Evolutionary conservation across 169 alveolate genomes (phyloP).

Genomic region (Plasmodium adleri): DNA sequence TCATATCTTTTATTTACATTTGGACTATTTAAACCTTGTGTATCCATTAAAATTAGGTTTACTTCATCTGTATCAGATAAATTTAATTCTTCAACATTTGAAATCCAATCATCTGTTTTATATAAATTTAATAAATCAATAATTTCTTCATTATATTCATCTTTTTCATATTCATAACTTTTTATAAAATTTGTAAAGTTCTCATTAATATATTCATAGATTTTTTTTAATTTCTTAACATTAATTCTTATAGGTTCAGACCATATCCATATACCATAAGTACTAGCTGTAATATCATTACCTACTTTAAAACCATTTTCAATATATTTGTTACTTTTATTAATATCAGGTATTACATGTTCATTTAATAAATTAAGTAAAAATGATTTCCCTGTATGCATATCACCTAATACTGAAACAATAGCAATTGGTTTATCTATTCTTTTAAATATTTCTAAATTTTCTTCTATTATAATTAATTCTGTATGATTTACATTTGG

Average conservation of each 20-base stretch:
- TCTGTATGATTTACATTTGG: constrained; percentile 85
- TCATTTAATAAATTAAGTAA: constrained; percentile 83
- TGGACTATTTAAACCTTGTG: constrained; percentile 84
- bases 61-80: constrained; percentile 70
- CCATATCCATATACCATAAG: constrained; percentile 87
- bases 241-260: constrained; percentile 81
- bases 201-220: constrained; percentile 62
- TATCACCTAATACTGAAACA: constrained; percentile 86
- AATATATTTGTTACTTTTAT: constrained; percentile 51
- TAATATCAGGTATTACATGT: constrained; percentile 74
- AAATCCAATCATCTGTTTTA: constrained; percentile 68
- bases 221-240: constrained; percentile 49
- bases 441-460: constrained; percentile 75
- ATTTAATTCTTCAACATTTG: constrained; percentile 50
- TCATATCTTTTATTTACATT: constrained; percentile 82
- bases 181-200: constrained; percentile 58
- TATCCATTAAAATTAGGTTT: constrained; percentile 83
- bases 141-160: constrained; percentile 76
- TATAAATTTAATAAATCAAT: constrained; percentile 60
- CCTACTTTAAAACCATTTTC: constrained; percentile 81
- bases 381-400: constrained; percentile 87
- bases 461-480: constrained; percentile 80
- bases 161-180: constrained; percentile 74
- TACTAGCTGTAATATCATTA: constrained; percentile 79
- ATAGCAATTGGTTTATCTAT: constrained; percentile 86